Base-by-base conservation (phyloP, 1,284 basidiomycete species). In the Tilletia indica region DNA sequence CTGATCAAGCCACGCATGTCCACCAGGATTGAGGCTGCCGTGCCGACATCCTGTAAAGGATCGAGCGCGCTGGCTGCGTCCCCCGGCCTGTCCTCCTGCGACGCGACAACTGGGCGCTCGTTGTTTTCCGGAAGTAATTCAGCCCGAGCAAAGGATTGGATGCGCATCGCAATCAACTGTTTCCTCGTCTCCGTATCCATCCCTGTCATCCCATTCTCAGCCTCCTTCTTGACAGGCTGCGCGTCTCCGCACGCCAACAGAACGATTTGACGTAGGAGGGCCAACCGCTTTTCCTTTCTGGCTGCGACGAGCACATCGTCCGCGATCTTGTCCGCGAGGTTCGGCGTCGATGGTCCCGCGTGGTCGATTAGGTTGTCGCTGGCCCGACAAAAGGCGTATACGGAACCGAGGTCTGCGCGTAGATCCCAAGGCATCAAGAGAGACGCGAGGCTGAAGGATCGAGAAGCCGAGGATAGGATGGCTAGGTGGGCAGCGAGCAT, bases 291-390 rank as follows among this genome's bases (percentile, higher is more conserved):
- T 38, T 70, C 71, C 49, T 96, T 68, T 4, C 31, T 54, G 1
- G 38, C 68, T 79, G 98, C 83, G 99, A 96, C 85, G 97, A 94
- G 69, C 95, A 88, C 85, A 94, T 89, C 2, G 90, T 87, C 85
- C 97, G 95, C 11, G 92, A 93, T 77, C 94, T 93, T 36, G 3
- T 49, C 74, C 39, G 74, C 71, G 9, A 19, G 19, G 19, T 34
- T 79, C 76, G 21, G 6, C 25, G 11, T 58, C 11, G 56, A 58
- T 12, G 61, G 34, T 38, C 34, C 34, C 14, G 61, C 61, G 19
- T 64, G 34, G 61, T 82, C 80, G 31, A 80, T 76, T 34, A 78
- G 66, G 48, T 82, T 77, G 68, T 82, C 80, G 5, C 77, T 76
- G 0, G 78, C 78, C 1, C 80, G 71, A 48, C 78, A 78, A 48